phyloP scores from a whole-genome alignment of 2,329 filamentous ascomycete genomes.

The Colletotrichum sansevieriae region DNA sequence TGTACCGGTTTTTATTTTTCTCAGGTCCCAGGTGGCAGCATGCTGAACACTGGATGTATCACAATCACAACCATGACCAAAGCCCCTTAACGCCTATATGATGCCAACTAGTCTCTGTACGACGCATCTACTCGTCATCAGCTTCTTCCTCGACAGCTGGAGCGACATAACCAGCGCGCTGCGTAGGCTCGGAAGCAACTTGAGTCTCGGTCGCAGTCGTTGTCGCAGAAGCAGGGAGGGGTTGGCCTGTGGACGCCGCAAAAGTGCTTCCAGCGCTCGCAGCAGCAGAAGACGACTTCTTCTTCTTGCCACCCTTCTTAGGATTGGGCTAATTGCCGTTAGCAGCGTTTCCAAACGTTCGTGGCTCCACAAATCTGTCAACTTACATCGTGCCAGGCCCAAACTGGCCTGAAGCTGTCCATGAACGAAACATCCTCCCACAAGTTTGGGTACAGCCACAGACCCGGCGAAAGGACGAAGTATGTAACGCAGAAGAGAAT shows the following conservation, averaged over 20 bases:
- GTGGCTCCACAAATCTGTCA: neutral
- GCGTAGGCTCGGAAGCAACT: conserved; percentile 58
- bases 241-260: conserved; percentile 66
- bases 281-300: conserved; percentile 53
- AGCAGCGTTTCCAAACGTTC: neutral
- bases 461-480: conserved; percentile 83
- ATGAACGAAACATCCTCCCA: conserved; percentile 99
- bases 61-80: conserved; percentile 28
- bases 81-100: conserved; percentile 38
- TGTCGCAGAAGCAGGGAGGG: conserved; percentile 64
- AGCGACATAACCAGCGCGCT: conserved; percentile 60
- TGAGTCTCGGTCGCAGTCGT: conserved; percentile 70
- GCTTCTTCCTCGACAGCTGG: conserved; percentile 67
- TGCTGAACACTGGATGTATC: conserved; percentile 27
- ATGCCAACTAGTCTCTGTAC: conserved; percentile 23
- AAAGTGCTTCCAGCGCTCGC: conserved; percentile 58
- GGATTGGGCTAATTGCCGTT: conserved; percentile 51
- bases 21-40: conserved; percentile 22
- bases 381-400: conserved; percentile 97
- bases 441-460: conserved; percentile 98
- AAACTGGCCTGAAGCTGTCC: conserved; percentile 94
- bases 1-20: conserved; percentile 15
- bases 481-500: conserved; percentile 95
- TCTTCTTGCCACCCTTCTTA: conserved; percentile 70
- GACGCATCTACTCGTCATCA: conserved; percentile 59